Evolutionary conservation across 805 yeast genomes (phyloP), one percentile per base, ranked within the genome.

Genomic region (Isabelozyma heimii): DNA sequence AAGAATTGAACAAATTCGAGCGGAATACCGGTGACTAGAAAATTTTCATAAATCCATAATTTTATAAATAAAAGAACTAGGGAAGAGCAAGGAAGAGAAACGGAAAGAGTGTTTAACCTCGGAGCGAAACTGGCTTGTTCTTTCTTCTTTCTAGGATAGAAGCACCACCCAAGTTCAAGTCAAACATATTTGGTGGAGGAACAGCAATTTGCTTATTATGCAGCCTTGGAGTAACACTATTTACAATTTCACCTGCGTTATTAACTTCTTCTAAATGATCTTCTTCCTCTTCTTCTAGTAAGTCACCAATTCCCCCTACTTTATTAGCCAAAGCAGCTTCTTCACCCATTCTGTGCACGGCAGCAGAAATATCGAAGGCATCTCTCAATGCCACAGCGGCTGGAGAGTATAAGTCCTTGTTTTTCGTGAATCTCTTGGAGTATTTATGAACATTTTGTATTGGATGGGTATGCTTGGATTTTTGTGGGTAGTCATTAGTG

Each of bases 331-430:
- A 60, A 7, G 79, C 75, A 8, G 76, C 73, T 56, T 86, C 91
- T 61, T 84, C 88, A 45, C 86, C 90, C 71, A 80, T 78, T 58
- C 96, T 82, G 61, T 89, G 92, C 14, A 89, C 90, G 5, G 96
- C 95, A 45, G 89, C 86, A 27, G 91, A 84, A 8, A 89, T 83
- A 59, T 89, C 96, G 65, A 89, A 89, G 10, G 91, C 95, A 58
- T 89, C 96, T 55, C 89, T 83, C 67, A 89, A 77, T 0, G 90
- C 89, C 44, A 84, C 86, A 0, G 91, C 90, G 2, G 89, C 90
- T 4, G 91, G 91, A 2, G 86, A 80, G 59, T 80, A 82, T 49
- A 77, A 47, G 3, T 69, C 75, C 46, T 60, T 59, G 35, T 53
- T 52, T 49, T 54, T 52, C 40, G 44, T 50, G 48, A 47, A 63